Evolutionary conservation across 345 rosid species (phyloP), one percentile per base, ranked within the genome.

Genomic region (Toxicodendron radicans): DNA sequence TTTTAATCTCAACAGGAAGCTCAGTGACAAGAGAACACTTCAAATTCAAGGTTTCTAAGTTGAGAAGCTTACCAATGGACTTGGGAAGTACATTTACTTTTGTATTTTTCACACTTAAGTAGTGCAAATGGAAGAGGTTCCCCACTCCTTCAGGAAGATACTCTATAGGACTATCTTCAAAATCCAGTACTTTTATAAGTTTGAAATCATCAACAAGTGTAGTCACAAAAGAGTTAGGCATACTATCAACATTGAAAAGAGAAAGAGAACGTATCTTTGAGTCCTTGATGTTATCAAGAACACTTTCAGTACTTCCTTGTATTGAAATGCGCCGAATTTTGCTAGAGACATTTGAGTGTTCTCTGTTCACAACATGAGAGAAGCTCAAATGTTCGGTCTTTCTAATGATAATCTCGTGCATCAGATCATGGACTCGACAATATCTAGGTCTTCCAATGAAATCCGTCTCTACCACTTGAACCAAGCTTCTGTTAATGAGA

Each of bases 261-360:
- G 70, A 45, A 1, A 80, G 4, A 0, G 83, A 80, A 43, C 75
- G 77, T 64, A 67, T 17, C 1, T 51, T 33, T 10, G 68, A 64
- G 27, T 58, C 51, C 2, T 56, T 27, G 7, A 1, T 13, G 56
- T 14, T 63, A 58, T 58, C 59, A 20, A 56, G 11, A 64, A 54
- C 49, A 12, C 9, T 24, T 14, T 35, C 9, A 11, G 61, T 11
- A 5, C 33, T 13, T 20, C 58, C 54, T 10, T 60, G 59, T 32
- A 66, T 24, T 10, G 81, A 73, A 2, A 73, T 27, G 16, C 77
- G 70, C 1, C 74, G 73, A 30, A 23, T 67, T 33, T 52, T 73
- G 18, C 41, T 60, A 45, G 24, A 11, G 27, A 12, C 14, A 24
- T 1, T 38, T 32, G 12, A 24, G 35, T 63, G 20, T 21, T 43